Evolutionary conservation across 139 green algal genomes (phyloP).

Genomic region (Nannochloris sp.): DNA sequence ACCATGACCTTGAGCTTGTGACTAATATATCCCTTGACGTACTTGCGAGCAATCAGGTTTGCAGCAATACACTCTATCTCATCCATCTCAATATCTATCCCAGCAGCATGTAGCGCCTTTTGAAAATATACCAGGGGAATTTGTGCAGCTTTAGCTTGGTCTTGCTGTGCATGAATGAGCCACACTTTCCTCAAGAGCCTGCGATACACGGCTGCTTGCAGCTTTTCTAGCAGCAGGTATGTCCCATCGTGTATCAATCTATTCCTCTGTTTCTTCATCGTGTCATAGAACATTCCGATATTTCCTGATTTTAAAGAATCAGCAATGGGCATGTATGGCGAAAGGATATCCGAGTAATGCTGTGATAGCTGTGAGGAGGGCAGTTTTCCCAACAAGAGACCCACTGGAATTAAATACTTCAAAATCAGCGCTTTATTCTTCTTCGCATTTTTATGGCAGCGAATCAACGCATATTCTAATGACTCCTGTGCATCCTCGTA

Average conservation of each 20-base stretch:
- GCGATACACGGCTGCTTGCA: slow-evolving; percentile 51
- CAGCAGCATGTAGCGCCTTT: slow-evolving; percentile 34
- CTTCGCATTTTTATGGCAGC: slow-evolving; percentile 37
- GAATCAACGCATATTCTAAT: slow-evolving; percentile 53
- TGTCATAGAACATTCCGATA: slow-evolving; percentile 41
- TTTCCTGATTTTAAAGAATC: slow-evolving; percentile 44
- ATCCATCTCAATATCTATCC: slow-evolving; percentile 53
- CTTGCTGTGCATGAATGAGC: slow-evolving; percentile 36
- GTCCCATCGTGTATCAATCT: slow-evolving; percentile 54
- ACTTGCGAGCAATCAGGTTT: slow-evolving; percentile 77
- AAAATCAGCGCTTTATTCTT: slow-evolving; percentile 51
- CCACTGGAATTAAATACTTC: slow-evolving; percentile 67
- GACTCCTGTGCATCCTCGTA: slow-evolving; percentile 43
- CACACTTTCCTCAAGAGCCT: slow-evolving; percentile 49
- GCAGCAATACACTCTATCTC: slow-evolving; percentile 78
- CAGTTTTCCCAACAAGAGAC: slow-evolving; percentile 47
- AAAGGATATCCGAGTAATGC: slow-evolving; percentile 36
- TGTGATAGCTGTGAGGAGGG: slow-evolving; percentile 37
- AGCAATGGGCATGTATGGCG: slow-evolving; percentile 38
- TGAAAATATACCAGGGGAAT: slow-evolving; percentile 35
- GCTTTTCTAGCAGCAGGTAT: slow-evolving; percentile 71
- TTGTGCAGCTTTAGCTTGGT: slow-evolving; percentile 51
- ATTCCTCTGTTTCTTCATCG: slow-evolving; percentile 35
- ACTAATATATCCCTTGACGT: slow-evolving; percentile 78
- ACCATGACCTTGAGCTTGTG: slow-evolving; percentile 61